phyloP scores from a whole-genome alignment of 73 alveolate species.

The Blepharisma stoltei region DNA sequence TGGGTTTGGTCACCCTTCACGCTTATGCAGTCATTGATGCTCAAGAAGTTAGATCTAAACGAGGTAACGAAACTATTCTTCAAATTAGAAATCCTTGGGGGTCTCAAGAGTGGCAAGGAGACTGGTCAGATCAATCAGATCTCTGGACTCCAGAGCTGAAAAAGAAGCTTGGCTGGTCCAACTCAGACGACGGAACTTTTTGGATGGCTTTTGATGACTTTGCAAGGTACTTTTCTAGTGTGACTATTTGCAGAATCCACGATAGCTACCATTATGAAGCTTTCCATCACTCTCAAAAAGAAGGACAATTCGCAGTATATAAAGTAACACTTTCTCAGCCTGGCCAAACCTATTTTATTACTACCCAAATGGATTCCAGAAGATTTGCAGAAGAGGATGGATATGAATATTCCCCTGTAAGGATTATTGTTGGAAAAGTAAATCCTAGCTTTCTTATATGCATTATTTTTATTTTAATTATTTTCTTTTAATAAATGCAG shows the following conservation, averaged over 20 bases:
- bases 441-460: too few relatives aligned
- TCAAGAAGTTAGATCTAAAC: constrained; percentile 54
- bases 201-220: constrained; percentile 75
- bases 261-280: constrained; percentile 37
- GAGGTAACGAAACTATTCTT: constrained; percentile 59
- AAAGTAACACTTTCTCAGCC: constrained; percentile 46
- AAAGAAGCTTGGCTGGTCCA: constrained; percentile 64
- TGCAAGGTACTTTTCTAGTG: constrained; percentile 52
- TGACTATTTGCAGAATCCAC: constrained; percentile 66
- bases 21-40: constrained; percentile 89
- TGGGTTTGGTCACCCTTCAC: constrained; percentile 84
- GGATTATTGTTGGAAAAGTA: constrained; percentile 17
- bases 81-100: constrained; percentile 98
- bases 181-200: constrained; percentile 75
- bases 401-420: constrained; percentile 22
- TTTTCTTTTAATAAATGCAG: too few relatives aligned
- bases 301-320: constrained; percentile 47
- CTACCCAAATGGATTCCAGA: constrained; percentile 52
- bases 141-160: constrained; percentile 89
- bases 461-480: too few relatives aligned
- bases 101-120: constrained; percentile 89
- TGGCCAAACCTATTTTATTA: constrained; percentile 38
- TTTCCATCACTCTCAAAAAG: constrained; percentile 26
- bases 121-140: constrained; percentile 82
- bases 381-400: constrained; percentile 31